A percentile compares a stretch with the other conserved stretches of the same genome.
Evolutionary conservation across 2,329 filamentous ascomycete genomes (phyloP).

Genomic region (Decorospora gaudefroyi): DNA sequence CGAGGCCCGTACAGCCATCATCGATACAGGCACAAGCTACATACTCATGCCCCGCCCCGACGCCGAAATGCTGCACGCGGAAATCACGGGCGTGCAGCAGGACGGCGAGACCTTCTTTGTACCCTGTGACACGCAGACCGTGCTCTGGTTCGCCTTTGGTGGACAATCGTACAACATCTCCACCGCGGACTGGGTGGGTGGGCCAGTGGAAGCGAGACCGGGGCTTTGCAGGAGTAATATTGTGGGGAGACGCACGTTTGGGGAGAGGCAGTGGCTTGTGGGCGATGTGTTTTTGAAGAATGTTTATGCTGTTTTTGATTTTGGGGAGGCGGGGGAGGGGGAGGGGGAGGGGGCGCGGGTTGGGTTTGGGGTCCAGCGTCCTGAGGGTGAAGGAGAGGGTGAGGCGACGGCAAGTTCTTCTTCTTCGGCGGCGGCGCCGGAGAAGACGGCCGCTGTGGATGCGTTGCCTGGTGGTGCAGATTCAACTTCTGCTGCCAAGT

Average conservation of each 20-base stretch:
- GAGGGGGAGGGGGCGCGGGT: slow-evolving; percentile 19
- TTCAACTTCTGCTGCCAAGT: slow-evolving; percentile 3
- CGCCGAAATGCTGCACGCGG: slow-evolving; percentile 67
- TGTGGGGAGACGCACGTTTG: slow-evolving; percentile 70
- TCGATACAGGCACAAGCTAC: slow-evolving; percentile 84
- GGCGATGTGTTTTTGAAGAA: slow-evolving; percentile 89
- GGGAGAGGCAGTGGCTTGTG: slow-evolving; percentile 70
- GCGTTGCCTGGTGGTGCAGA: not conserved
- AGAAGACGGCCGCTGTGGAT: not conserved
- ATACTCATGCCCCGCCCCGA: slow-evolving; percentile 71
- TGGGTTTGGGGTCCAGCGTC: slow-evolving; percentile 1
- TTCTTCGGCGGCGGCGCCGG: slow-evolving; percentile 2
- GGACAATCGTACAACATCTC: slow-evolving; percentile 69
- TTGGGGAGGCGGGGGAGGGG: slow-evolving; percentile 67
- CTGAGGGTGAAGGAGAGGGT: slow-evolving; percentile 10
- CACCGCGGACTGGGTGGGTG: slow-evolving; percentile 71
- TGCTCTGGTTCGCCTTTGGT: slow-evolving; percentile 69
- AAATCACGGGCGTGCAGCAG: slow-evolving; percentile 65
- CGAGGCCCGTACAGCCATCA: slow-evolving; percentile 64
- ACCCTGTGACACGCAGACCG: slow-evolving; percentile 69
- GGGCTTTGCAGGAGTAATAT: slow-evolving; percentile 68
- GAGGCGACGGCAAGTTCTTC: slow-evolving; percentile 2
- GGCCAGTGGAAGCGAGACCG: slow-evolving; percentile 34
- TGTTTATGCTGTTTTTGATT: slow-evolving; percentile 84
- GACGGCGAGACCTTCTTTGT: slow-evolving; percentile 68